Base-by-base conservation (phyloP, 768 basidiomycete genomes). In the Vishniacozyma victoriae region DNA sequence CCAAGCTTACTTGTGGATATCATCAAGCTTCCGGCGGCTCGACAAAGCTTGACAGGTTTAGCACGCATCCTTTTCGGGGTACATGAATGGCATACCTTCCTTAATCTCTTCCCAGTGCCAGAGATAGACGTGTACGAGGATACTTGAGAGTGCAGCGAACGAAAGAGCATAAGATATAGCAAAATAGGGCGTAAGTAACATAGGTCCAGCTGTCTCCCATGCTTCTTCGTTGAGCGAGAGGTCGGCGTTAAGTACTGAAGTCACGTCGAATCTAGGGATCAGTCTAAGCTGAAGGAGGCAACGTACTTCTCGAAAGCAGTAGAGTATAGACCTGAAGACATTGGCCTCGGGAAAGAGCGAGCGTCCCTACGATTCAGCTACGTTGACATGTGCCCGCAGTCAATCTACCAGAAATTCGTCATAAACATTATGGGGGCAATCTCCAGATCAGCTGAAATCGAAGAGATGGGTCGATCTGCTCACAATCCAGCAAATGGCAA, bases 161-260 rank as follows among this genome's bases (percentile, higher is more conserved):
- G 57, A 63, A 5, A 70, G 48, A 4, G 52, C 67, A 46, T 73
- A 73, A 0, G 68, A 52, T 5, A 73, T 18, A 16, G 71, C 72
- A 44, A 73, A 73, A 41, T 69, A 71, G 5, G 72, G 72, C 4
- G 72, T 72, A 9, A 73, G 54, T 1, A 73, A 51, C 0, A 73
- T 46, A 0, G 72, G 72, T 33, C 49, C 52, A 0, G 57, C 58
- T 6, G 49, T 48, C n/a, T 69, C 72, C 62, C 64, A 73, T 5
- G 62, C 67, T 39, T 55, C 59, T 16, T 63, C 61, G 41, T 73
- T 62, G 7, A 73, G 54, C 15, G 71, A 67, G 0, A 73, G 57
- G 42, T 70, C 66, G 0, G 62, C 50, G 16, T 67, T 68, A 31
- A 73, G 59, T 5, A 73, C 57, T 1, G 67, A 53, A 5, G 59